Percentiles rank a stretch among this genome's conserved stretches.
phyloP scores from a whole-genome alignment of 768 basidiomycete genomes.

The Pleurotus giganteus region DNA sequence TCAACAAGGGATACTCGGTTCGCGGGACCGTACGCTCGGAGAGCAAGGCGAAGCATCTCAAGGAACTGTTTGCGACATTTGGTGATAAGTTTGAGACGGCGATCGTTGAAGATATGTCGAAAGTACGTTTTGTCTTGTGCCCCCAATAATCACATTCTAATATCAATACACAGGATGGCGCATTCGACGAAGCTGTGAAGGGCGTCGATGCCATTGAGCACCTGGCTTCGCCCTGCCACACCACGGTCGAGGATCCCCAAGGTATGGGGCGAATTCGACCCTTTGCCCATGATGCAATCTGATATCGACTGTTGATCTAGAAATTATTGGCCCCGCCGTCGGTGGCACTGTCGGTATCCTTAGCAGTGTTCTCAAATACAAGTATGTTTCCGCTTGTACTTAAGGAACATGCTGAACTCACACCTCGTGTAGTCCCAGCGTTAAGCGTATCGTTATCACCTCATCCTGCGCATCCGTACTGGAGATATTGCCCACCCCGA shows the following conservation, averaged over 20 bases:
- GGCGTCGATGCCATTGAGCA: conserved; percentile 65
- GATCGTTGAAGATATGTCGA: conserved; percentile 23
- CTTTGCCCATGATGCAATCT: not conserved
- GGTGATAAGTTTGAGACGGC: conserved; percentile 25
- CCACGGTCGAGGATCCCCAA: conserved; percentile 38
- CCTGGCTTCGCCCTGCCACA: conserved; percentile 57
- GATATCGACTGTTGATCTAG: not conserved
- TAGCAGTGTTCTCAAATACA: conserved; percentile 51
- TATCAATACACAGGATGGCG: conserved; percentile 37
- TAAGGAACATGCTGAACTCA: not conserved
- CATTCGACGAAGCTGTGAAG: conserved; percentile 71
- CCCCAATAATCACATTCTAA: not conserved
- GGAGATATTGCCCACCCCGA: conserved; percentile 18
- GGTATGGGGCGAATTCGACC: conserved; percentile 17
- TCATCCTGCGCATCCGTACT: conserved; percentile 53
- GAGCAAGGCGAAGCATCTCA: conserved; percentile 21
- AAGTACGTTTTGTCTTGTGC: conserved; percentile 12
- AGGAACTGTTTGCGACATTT: conserved; percentile 20
- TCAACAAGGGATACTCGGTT: conserved; percentile 26
- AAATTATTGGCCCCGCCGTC: conserved; percentile 55
- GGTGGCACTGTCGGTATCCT: conserved; percentile 67
- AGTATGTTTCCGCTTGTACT: conserved; percentile 22
- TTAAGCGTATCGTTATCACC: conserved; percentile 65
- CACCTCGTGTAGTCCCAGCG: conserved; percentile 15
- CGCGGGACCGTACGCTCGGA: conserved; percentile 24